Percentiles rank a stretch among this genome's conserved stretches.
These are phyloP conservation scores for Cercospora brassicicola DNA, from an alignment of 2,329 filamentous ascomycete species.

Conservation along the genomic window DNA sequence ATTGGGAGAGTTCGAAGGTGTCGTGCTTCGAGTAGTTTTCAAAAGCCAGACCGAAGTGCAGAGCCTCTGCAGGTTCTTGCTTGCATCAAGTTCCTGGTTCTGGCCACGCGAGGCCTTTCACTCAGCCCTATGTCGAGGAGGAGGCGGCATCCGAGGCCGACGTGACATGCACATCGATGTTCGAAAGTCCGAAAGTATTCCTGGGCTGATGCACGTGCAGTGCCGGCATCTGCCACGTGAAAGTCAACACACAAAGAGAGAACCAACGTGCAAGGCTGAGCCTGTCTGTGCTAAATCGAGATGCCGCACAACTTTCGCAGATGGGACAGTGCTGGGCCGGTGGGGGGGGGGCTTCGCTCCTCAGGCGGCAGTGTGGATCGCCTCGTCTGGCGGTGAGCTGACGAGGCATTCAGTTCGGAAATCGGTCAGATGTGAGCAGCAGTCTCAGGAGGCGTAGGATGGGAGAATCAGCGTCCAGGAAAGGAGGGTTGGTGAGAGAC, in stretches of 20 bases:
- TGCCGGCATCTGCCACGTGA: neutral
- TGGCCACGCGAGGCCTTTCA: too few relatives aligned
- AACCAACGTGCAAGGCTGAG: neutral
- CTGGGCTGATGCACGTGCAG: neutral
- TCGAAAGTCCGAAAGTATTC: neutral
- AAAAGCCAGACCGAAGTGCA: neutral
- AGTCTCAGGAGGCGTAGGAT: neutral
- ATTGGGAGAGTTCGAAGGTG: neutral
- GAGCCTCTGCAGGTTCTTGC: too few relatives aligned
- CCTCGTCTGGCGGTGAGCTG: neutral
- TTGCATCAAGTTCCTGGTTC: too few relatives aligned
- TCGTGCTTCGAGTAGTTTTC: neutral
- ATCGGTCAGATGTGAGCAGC: neutral
- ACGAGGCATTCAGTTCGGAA: neutral
- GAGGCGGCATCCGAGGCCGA: too few relatives aligned
- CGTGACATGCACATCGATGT: too few relatives aligned
- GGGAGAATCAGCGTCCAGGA: neutral
- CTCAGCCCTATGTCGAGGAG: too few relatives aligned
- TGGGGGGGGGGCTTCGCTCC: neutral
- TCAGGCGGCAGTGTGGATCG: neutral
- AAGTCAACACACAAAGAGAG: neutral
- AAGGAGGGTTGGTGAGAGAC: neutral
- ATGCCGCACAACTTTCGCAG: neutral
- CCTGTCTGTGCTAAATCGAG: neutral
- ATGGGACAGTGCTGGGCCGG: neutral